Conservation (phyloP, 208 protist species). For the Tritrichomonas foetus region DNA sequence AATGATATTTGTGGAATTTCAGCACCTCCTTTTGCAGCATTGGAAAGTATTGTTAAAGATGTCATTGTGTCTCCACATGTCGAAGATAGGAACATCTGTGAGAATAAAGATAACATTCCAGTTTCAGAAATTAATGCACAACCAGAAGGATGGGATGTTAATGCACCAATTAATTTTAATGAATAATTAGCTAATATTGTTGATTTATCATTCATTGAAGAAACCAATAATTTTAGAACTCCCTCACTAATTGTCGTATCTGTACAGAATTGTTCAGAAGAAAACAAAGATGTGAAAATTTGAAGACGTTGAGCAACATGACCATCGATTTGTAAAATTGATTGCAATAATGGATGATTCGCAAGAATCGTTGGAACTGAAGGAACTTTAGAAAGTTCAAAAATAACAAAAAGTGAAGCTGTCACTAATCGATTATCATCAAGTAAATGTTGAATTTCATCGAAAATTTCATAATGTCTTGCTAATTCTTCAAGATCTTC, state of each 20-base stretch:
- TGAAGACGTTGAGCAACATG: background rate
- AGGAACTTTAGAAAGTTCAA: background rate
- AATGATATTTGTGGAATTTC: slow-evolving; percentile 5
- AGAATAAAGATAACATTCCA: background rate
- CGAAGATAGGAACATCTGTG: background rate
- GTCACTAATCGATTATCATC: no score
- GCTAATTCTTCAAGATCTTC: background rate
- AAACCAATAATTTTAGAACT: background rate
- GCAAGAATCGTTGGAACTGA: background rate
- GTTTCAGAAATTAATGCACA: background rate
- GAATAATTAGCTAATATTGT: background rate
- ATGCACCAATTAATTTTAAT: background rate
- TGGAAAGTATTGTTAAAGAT: slow-evolving; percentile 4
- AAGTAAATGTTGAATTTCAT: background rate
- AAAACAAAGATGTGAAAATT: background rate
- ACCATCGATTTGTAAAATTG: background rate
- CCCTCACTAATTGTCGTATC: background rate
- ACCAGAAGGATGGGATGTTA: background rate
- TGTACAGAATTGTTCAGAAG: background rate
- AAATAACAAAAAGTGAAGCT: background rate
- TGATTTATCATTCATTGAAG: background rate
- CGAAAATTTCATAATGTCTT: background rate
- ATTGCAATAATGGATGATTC: background rate
- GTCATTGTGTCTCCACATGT: background rate
- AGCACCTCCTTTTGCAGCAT: background rate